Base-by-base conservation (phyloP, 2,329 filamentous ascomycete species). In the Pseudogymnoascus sp. region DNA sequence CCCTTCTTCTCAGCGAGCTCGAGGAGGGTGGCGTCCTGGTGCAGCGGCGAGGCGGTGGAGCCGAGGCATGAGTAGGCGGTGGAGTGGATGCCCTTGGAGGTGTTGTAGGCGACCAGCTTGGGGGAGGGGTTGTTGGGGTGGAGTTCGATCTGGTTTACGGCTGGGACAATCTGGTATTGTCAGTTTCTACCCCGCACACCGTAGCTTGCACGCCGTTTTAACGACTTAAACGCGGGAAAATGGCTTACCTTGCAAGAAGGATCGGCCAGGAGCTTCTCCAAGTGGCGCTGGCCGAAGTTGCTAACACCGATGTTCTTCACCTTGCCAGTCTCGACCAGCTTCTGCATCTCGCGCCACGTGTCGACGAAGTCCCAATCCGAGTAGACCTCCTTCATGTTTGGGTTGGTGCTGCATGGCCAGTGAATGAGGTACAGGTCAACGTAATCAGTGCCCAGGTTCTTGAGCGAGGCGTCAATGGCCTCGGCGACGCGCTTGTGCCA, bases 91-190 rank as follows among this genome's bases (percentile, higher is more conserved):
- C 84, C 86, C 79, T 91, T 90, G 68, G 82, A 77, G 65, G 83
- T 82, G 81, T 84, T 87, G 81, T 89, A 92, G 65, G 84, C 82
- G 66, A 93, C 79, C 40, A 93, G 84, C 78, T 91, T 91, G 60
- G 88, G 88, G n/a, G 88, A 91, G 1, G 89, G 89, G 80, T 89
- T 88, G 79, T 89, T 89, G 37, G 89, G 89, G 78, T 93, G 89
- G 22, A 92, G 82, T 77, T 93, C 90, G 73, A 91, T 84, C 77
- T 95, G 90, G 82, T 93, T 93, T 68, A 91, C 89, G 16, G 89
- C 88, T 12, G 84, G 84, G 61, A 81, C 75, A 66, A 82, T 75
- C 81, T 84, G 63, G 40, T 59, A 35, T 31, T 31, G 50, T 59
- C 11, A 59, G 50, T 22, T 59, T 31, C 50, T 19, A 59, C 24